phyloP scores from a whole-genome alignment of 2,329 filamentous ascomycete species.

The Colletotrichum viniferum region DNA sequence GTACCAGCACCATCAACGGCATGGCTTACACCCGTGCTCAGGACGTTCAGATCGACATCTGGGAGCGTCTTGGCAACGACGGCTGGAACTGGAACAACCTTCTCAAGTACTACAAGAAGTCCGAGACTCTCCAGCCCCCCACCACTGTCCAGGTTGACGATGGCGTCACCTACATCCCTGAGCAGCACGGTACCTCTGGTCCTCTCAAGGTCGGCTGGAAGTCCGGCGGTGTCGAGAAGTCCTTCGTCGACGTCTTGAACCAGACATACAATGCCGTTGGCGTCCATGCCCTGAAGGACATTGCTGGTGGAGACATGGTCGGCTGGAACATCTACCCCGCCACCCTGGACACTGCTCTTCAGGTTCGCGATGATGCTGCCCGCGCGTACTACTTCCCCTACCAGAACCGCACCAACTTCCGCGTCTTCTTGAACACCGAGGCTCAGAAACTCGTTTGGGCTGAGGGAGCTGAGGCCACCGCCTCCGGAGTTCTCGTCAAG shows the following conservation, averaged over 20 bases:
- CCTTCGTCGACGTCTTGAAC: constrained; percentile 31
- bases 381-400: constrained; percentile 46
- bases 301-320: constrained; percentile 40
- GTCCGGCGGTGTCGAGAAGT: constrained; percentile 35
- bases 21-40: constrained; percentile 52
- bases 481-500: neutral
- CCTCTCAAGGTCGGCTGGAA: constrained; percentile 40
- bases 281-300: constrained; percentile 37
- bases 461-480: neutral
- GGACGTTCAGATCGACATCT: constrained; percentile 44
- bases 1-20: constrained; percentile 45
- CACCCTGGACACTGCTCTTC: constrained; percentile 40
- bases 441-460: constrained; percentile 12
- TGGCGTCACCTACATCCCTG: constrained; percentile 34
- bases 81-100: constrained; percentile 51
- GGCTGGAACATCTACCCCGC: constrained; percentile 43
- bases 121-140: constrained; percentile 40
- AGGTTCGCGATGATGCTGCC: constrained; percentile 45
- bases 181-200: constrained; percentile 39
- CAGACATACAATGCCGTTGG: constrained; percentile 32
- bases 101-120: constrained; percentile 50
- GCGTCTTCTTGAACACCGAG: constrained; percentile 7
- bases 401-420: constrained; percentile 39
- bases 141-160: constrained; percentile 33
- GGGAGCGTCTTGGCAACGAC: constrained; percentile 45